Evolutionary conservation across 495 filamentous ascomycete species (phyloP).

Genomic region (Annulohypoxylon bovei): DNA sequence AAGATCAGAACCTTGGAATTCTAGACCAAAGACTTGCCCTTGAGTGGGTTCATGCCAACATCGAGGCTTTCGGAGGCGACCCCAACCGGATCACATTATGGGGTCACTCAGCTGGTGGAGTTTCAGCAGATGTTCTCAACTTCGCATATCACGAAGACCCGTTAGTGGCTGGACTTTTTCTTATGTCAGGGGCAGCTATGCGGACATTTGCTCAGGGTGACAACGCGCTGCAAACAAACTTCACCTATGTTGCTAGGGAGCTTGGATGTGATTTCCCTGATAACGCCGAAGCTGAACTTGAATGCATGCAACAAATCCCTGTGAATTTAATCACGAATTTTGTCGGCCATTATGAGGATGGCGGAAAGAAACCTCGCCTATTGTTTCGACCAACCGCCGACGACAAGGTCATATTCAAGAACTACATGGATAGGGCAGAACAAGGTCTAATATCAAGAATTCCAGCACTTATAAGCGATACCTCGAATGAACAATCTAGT

Average conservation of each 20-base stretch:
- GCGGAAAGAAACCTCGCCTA: constrained; percentile 45
- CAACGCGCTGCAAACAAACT: constrained; percentile 50
- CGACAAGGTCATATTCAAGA: constrained; percentile 53
- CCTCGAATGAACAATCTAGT: constrained; percentile 53
- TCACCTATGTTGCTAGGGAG: constrained; percentile 54
- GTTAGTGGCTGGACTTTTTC: constrained; percentile 55
- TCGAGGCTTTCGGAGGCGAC: constrained; percentile 75
- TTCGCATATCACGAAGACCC: constrained; percentile 60
- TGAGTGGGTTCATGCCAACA: constrained; percentile 76
- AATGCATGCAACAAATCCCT: constrained; percentile 56
- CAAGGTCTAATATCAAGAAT: constrained; percentile 38
- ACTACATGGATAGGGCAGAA: constrained; percentile 52
- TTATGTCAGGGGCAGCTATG: constrained; percentile 57
- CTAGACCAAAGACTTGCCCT: constrained; percentile 68
- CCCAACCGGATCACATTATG: constrained; percentile 64
- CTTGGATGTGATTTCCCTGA: constrained; percentile 52
- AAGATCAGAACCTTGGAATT: constrained; percentile 60
- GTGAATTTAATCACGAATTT: constrained; percentile 52
- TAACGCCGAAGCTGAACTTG: constrained; percentile 49
- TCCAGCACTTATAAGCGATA: constrained; percentile 55
- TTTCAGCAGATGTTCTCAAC: constrained; percentile 53
- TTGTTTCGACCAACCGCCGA: constrained; percentile 57
- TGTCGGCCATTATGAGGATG: constrained; percentile 52
- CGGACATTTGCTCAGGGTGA: constrained; percentile 47
- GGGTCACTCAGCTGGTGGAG: constrained; percentile 61